These are phyloP conservation scores for Papiliotrema fonsecae DNA, from an alignment of 1,284 basidiomycete species.

Conservation along the genomic window DNA sequence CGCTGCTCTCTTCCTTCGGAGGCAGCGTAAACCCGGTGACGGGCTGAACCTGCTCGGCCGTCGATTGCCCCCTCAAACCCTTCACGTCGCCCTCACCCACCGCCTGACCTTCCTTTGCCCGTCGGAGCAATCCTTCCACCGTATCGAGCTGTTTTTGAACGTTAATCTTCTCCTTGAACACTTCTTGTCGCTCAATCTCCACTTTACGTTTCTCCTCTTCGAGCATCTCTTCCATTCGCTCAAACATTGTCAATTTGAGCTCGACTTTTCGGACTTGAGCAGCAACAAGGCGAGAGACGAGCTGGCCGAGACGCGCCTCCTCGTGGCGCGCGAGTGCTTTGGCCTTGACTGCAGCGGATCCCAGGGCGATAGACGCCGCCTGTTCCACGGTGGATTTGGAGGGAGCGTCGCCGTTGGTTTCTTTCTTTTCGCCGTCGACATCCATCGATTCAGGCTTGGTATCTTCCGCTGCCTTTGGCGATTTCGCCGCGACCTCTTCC, in stretches of 20 bases:
- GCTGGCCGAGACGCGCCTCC: conserved; percentile 71
- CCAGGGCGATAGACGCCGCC: conserved; percentile 77
- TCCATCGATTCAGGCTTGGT: conserved; percentile 25
- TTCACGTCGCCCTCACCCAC: background rate
- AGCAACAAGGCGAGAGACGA: conserved; percentile 81
- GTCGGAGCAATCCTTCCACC: conserved; percentile 39
- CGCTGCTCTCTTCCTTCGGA: conserved; percentile 3
- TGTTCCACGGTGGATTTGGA: conserved; percentile 70
- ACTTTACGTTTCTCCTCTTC: conserved; percentile 64
- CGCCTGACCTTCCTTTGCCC: conserved; percentile 21
- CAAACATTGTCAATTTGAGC: conserved; percentile 86
- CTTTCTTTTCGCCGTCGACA: conserved; percentile 25
- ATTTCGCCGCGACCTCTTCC: conserved; percentile 42
- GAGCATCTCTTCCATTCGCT: conserved; percentile 79
- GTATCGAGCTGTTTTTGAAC: conserved; percentile 35
- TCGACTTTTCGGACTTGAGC: conserved; percentile 90
- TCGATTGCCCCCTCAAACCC: conserved; percentile 4
- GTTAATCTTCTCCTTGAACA: conserved; percentile 43
- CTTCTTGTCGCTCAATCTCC: conserved; percentile 41
- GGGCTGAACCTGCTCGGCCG: conserved; percentile 9
- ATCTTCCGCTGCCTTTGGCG: background rate
- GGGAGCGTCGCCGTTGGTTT: conserved; percentile 48
- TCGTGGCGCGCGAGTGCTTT: conserved; percentile 76
- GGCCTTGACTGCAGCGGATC: conserved; percentile 84
- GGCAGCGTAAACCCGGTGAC: conserved; percentile 10